Conservation (phyloP, 495 filamentous ascomycete species). For the Halenospora varia region DNA sequence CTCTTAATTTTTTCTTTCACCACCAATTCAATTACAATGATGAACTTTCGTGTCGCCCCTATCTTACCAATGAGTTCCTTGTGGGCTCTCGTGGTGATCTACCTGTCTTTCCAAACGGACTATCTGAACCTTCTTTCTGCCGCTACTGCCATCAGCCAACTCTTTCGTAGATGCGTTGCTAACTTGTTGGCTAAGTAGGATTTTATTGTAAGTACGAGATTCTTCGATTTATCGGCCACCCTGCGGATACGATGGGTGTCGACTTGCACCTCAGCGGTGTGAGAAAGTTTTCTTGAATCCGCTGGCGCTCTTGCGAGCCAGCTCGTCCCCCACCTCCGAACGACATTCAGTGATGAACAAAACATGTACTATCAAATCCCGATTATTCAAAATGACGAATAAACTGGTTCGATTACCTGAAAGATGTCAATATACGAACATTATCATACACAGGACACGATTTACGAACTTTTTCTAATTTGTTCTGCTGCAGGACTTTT, state of each 20-base stretch:
- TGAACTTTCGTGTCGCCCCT: constrained; percentile 34
- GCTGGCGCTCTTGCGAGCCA: too few relatives aligned
- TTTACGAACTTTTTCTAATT: too few relatives aligned
- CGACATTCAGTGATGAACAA: constrained; percentile 26
- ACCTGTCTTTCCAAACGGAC: constrained; percentile 33
- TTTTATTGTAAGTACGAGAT: constrained; percentile 16
- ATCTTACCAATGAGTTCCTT: constrained; percentile 26
- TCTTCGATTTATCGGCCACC: background rate
- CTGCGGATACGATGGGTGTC: background rate
- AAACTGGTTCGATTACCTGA: constrained; percentile 31
- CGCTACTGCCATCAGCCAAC: background rate
- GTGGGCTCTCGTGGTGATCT: constrained; percentile 26
- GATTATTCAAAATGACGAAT: constrained; percentile 22
- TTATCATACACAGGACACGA: background rate
- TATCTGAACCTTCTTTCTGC: constrained; percentile 18
- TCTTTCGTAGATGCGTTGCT: constrained; percentile 1
- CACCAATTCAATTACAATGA: constrained; percentile 14
- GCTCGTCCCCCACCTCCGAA: too few relatives aligned
- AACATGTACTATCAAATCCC: constrained; percentile 28
- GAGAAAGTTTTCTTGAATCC: too few relatives aligned
- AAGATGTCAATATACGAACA: background rate
- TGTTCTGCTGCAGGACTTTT: too few relatives aligned
- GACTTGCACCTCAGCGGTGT: too few relatives aligned
- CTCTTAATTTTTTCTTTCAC: background rate
- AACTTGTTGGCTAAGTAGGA: constrained; percentile 1